Percentiles rank a stretch among this genome's conserved stretches.
These are phyloP conservation scores for Borovskyia barvae DNA, from an alignment of 208 protist species.

Conservation along the genomic window DNA sequence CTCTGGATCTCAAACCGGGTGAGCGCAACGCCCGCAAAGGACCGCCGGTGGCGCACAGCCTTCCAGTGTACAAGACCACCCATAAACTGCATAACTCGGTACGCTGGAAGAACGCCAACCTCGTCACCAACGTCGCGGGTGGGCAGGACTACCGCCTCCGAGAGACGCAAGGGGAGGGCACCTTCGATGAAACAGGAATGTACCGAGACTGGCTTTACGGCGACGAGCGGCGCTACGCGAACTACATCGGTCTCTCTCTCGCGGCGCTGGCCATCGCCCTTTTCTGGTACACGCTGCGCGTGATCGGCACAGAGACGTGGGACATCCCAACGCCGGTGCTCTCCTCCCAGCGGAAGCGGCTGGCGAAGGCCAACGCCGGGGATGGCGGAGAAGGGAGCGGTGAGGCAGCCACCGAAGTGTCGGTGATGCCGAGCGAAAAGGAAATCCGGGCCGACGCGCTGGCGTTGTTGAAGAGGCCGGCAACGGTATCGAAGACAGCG, in stretches of 20 bases:
- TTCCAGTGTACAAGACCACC: slow-evolving; percentile 86
- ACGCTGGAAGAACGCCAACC: slow-evolving; percentile 86
- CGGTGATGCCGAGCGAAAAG: slow-evolving; percentile 12
- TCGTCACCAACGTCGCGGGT: slow-evolving; percentile 78
- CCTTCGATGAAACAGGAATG: slow-evolving; percentile 84
- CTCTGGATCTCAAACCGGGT: slow-evolving; percentile 75
- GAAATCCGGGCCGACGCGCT: slow-evolving; percentile 54
- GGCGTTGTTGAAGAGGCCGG: slow-evolving; percentile 77
- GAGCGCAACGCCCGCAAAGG: slow-evolving; percentile 73
- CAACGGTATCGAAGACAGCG: slow-evolving; percentile 44
- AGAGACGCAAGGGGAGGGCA: slow-evolving; percentile 81
- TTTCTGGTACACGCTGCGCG: slow-evolving; percentile 83
- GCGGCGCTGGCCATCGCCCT: slow-evolving; percentile 49
- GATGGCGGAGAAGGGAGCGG: slow-evolving; percentile 4
- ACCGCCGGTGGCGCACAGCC: slow-evolving; percentile 80
- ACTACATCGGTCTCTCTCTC: slow-evolving; percentile 73
- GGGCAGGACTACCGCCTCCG: slow-evolving; percentile 82
- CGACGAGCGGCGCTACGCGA: slow-evolving; percentile 84
- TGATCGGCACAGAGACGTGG: slow-evolving; percentile 84
- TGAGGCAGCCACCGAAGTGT: background rate
- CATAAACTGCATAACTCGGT: slow-evolving; percentile 83
- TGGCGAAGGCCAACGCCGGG: slow-evolving; percentile 8
- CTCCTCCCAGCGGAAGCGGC: slow-evolving; percentile 65
- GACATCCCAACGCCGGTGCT: slow-evolving; percentile 83
- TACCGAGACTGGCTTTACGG: slow-evolving; percentile 91